phyloP scores from a whole-genome alignment of 83 land plant species.

The Larix sibirica region DNA sequence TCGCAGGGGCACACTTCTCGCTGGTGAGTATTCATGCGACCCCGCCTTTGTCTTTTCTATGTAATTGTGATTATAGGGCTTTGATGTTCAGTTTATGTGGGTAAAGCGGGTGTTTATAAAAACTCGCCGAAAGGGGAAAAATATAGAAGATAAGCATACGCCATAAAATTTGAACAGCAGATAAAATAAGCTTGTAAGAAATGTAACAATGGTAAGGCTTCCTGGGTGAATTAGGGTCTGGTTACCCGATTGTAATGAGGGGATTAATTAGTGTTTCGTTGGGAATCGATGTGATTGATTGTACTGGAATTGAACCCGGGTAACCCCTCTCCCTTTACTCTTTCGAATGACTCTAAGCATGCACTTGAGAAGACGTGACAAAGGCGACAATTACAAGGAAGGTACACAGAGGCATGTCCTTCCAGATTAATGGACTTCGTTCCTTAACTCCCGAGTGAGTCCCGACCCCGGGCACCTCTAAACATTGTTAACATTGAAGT shows the following conservation, averaged over 20 bases:
- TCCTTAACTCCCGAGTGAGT: no score
- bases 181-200: neutral
- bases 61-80: neutral
- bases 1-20: conserved; percentile 79
- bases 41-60: neutral
- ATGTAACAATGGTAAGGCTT: neutral
- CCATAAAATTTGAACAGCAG: neutral
- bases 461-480: no score
- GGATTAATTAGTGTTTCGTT: neutral
- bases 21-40: conserved; percentile 41
- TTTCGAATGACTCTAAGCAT: no score
- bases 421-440: no score
- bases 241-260: neutral
- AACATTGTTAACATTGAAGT: no score
- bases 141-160: no score
- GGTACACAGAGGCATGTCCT: no score
- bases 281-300: neutral
- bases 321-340: no score
- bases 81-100: neutral
- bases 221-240: neutral
- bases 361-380: no score
- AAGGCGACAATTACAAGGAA: no score
- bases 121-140: no score
- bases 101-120: neutral
- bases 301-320: neutral